Base-by-base conservation (phyloP, 78 protist genomes). In the Dictyostelium brefeldianum region DNA sequence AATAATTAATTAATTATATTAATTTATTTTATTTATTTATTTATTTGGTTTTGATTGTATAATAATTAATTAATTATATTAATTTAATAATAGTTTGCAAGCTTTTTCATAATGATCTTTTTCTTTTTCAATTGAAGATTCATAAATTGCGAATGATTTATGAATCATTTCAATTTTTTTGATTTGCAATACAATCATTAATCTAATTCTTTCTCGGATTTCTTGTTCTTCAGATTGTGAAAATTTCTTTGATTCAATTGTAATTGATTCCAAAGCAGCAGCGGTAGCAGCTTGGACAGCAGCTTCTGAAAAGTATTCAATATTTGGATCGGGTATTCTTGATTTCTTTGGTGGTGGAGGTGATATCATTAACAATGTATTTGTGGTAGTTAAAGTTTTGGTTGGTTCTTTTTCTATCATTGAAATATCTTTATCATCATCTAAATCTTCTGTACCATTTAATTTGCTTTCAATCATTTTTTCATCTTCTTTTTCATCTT, bases 201-300 rank as follows among this genome's bases (percentile, higher is more conserved):
- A 56, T 17, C 59, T 56, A 48, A 89, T 54, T 27, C 57, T 31
- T 41, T 25, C 51, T 67, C 50, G 20, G 2, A 89, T 89, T 27
- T 78, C 74, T 89, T 43, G 80, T 22, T 89, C 94, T 22, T 89
- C 94, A 11, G 15, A 22, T 59, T 62, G 54, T 22, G 25, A 54
- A 14, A 59, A 31, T 20, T n/a, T 89, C 82, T 91, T 91, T 27
- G 95, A 80, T 36, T 91, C 83, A 43, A 11, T 51, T 9, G 65
- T 29, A 31, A 89, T 89, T 29, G 74, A 74, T 22, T 64, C 65
- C 1, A 90, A 48, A 7, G 94, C 94, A 9, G 87, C 89, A 65
- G 62, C 69, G 5, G 89, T 56, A n/a, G 94, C 90, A 0, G 82
- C 80, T 48, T 70, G 94, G 17, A 80, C 80, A 1, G 41, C 65